A percentile compares a stretch with the other conserved stretches of the same genome.
Conservation (phyloP, 2,329 filamentous ascomycete species). For the Hymenoscyphus salicellus region DNA sequence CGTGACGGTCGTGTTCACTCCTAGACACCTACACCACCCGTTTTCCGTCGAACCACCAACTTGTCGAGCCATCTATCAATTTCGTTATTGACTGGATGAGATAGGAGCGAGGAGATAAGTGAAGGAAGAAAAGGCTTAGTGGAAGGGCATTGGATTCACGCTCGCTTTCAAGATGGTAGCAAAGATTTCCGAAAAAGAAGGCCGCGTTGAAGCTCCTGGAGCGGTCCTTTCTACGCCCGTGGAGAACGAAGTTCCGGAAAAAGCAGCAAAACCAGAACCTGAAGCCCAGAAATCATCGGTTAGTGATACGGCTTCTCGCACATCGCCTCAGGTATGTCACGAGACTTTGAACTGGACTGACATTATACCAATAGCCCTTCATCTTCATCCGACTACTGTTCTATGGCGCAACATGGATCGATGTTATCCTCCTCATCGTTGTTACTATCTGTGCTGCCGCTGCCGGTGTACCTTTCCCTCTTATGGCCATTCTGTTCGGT, state of each 20-base stretch:
- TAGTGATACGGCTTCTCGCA: background rate
- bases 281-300: background rate
- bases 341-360: background rate
- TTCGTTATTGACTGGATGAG: background rate
- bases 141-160: background rate
- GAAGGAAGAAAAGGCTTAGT: background rate
- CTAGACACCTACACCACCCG: background rate
- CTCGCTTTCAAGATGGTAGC: background rate
- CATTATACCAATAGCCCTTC: background rate
- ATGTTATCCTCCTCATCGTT: conserved; percentile 37
- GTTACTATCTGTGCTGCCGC: conserved; percentile 48
- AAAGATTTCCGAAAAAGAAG: background rate
- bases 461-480: conserved; percentile 59
- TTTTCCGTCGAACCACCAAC: background rate
- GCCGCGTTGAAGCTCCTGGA: background rate
- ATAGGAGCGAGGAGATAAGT: background rate
- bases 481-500: conserved; percentile 63
- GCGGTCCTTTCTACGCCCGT: background rate
- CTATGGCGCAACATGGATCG: conserved; percentile 16
- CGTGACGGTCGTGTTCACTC: background rate
- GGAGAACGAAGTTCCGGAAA: background rate
- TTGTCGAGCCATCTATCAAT: background rate
- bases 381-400: conserved; percentile 3
- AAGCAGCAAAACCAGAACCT: background rate
- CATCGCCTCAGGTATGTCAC: background rate